Evolutionary conservation across 768 basidiomycete species (phyloP).

Genomic region (Thelephora aurantiotincta): DNA sequence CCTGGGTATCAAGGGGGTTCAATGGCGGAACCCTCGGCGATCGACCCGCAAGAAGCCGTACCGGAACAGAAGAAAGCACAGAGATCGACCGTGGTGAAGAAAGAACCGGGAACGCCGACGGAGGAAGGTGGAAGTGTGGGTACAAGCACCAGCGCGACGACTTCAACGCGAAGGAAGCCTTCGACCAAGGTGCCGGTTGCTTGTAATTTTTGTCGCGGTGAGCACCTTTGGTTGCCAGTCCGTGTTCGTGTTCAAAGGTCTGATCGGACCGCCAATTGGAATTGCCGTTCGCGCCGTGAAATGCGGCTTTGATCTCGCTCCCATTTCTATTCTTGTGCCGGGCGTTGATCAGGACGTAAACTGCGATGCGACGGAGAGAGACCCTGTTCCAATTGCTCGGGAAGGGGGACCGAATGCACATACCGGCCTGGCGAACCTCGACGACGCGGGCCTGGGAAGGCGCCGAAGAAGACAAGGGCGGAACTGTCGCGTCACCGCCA

Average conservation of each 20-base stretch:
- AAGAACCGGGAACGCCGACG: conserved; percentile 5
- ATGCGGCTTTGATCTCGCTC: neutral
- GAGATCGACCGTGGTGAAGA: neutral
- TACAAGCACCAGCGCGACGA: conserved; percentile 9
- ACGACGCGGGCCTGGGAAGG: conserved; percentile 66
- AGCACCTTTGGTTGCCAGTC: conserved; percentile 12
- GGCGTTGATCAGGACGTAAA: conserved; percentile 42
- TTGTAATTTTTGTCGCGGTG: conserved; percentile 70
- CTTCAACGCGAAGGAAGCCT: no score
- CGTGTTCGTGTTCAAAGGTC: neutral
- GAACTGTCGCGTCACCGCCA: no score
- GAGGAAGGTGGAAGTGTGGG: conserved; percentile 10
- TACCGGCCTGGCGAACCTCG: conserved; percentile 34
- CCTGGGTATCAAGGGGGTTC: no score
- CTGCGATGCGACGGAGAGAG: conserved; percentile 56
- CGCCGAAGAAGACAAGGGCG: conserved; percentile 29
- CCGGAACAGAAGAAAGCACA: conserved; percentile 6
- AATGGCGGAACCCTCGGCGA: no score
- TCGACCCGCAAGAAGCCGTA: neutral
- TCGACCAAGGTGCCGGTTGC: conserved; percentile 42
- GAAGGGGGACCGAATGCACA: conserved; percentile 35
- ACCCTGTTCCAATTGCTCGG: conserved; percentile 54
- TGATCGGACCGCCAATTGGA: conserved; percentile 3
- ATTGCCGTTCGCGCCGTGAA: neutral
- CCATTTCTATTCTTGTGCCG: conserved; percentile 3